Base-by-base conservation (phyloP, 2,329 filamentous ascomycete genomes). In the Exophiala calicioides region DNA sequence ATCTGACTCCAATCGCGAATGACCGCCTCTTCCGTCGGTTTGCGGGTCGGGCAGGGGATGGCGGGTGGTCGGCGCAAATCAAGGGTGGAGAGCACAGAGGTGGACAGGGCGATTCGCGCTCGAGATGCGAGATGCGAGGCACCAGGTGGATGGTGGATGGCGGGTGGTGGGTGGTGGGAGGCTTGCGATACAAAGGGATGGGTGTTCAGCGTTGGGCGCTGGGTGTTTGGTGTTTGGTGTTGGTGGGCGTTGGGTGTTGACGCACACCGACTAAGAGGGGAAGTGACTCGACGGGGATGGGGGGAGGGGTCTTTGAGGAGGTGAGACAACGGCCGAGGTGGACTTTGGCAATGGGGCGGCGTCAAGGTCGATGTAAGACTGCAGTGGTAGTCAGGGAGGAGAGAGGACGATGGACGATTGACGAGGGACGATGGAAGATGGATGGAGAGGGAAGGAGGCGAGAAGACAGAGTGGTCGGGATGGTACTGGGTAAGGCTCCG, bases 11-110 rank as follows among this genome's bases (percentile, higher is more conserved):
- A 31, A 41, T 41, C 44, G 39, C 31, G 13, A 23, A 31, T 39
- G 33, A 40, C 27, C 33, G 34, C 32, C 44, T 51, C 39, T 52
- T 44, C 34, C 18, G 3, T 29, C 24, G n/a, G n/a, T n/a, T n/a
- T n/a, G n/a, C n/a, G n/a, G n/a, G n/a, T n/a, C n/a, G n/a, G n/a
- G n/a, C n/a, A n/a, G n/a, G n/a, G n/a, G n/a, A n/a, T 27, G 7
- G 24, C 24, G 7, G 12, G 24, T 27, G 7, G 7, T 27, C 7
- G 24, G 12, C 24, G 24, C 24, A 30, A 16, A 31, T 12, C 13
- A 15, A 6, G 15, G 30, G 7, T 6, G 8, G 30, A 33, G 5
- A 12, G 6, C 7, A 16, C 7, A 7, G 30, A 13, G 6, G 30
- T 9, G 30, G 8, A 16, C 7, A 16, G 15, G 8, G 30, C 30